Evolutionary conservation across 306 rosid genomes (phyloP), one percentile per base, ranked within the genome.

Genomic region (Canavalia gladiata): DNA sequence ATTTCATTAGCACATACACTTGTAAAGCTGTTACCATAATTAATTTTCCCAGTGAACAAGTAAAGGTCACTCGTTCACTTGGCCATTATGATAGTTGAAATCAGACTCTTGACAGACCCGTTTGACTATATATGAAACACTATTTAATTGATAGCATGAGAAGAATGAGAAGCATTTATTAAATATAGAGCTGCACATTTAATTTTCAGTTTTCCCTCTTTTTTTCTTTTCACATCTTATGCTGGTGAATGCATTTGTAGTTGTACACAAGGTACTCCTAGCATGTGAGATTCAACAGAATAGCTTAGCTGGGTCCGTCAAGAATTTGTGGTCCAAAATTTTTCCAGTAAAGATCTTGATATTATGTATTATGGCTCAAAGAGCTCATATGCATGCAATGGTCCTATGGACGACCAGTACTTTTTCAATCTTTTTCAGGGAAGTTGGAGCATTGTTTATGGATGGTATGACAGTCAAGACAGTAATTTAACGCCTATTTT

Each of bases 291-390:
- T 45, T 52, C 65, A 67, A 31, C 81, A 68, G 65, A 60, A 52
- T 72, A 68, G 86, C 33, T 52, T 72, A 68, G 86, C 33, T 52
- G 84, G 84, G 41, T 72, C 80, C 74, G 67, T 73, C 13, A 81
- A 18, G 18, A 81, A 64, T 6, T 1, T 66, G 76, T 81, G 81
- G 39, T 82, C 72, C 59, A 74, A 50, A 8, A 5, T 9, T n/a
- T 78, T 7, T 5, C 10, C 37, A 13, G 30, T 11, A 46, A 29
- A 29, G 5, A 9, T 77, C 34, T 78, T 33, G 37, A 68, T 78
- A 50, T 18, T 60, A 11, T 47, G 58, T 64, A 34, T 52, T 6
- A 6, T 5, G 72, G 34, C 35, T 59, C 54, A 35, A 33, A 35
- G 7, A 45, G n/a, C 57, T 49, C 41, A 57, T 46, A 7, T n/a